Percentiles rank a stretch among this genome's conserved stretches.
These are phyloP conservation scores for Alternaria consortialis DNA, from an alignment of 2,329 filamentous ascomycete species.

Conservation along the genomic window DNA sequence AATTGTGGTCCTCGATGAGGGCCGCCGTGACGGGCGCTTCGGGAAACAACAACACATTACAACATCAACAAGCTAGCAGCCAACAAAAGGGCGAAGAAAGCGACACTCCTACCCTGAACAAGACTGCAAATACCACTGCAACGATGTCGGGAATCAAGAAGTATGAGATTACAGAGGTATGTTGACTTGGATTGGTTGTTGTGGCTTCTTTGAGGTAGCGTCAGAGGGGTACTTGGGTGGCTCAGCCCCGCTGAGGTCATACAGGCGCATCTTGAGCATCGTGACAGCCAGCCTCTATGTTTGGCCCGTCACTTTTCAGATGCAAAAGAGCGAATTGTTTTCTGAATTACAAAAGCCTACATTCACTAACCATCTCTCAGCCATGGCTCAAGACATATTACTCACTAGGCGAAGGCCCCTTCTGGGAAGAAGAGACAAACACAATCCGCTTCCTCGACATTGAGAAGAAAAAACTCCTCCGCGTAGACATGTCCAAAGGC, in stretches of 20 bases:
- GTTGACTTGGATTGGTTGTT: slow-evolving; percentile 16
- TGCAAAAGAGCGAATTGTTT: not conserved
- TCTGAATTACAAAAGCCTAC: not conserved
- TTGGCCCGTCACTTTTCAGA: not conserved
- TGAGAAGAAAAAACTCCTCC: slow-evolving; percentile 76
- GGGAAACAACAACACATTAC: slow-evolving; percentile 20
- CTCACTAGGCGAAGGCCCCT: slow-evolving; percentile 76
- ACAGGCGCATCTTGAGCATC: slow-evolving; percentile 6
- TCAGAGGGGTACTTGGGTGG: slow-evolving; percentile 37
- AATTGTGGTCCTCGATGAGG: slow-evolving; percentile 44
- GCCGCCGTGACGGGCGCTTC: slow-evolving; percentile 27
- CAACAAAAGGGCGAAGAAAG: slow-evolving; percentile 24
- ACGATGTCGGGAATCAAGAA: slow-evolving; percentile 45
- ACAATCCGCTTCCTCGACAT: slow-evolving; percentile 84
- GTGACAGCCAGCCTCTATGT: slow-evolving; percentile 3
- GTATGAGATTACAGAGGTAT: slow-evolving; percentile 50
- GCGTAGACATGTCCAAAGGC: slow-evolving; percentile 71
- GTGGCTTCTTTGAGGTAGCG: slow-evolving; percentile 7
- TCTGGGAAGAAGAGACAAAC: slow-evolving; percentile 72
- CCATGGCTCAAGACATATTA: slow-evolving; percentile 70
- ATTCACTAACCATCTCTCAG: slow-evolving; percentile 34
- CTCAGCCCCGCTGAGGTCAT: slow-evolving; percentile 36
- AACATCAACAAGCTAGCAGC: slow-evolving; percentile 23
- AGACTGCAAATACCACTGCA: slow-evolving; percentile 17
- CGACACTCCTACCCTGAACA: slow-evolving; percentile 24